Base-by-base conservation (phyloP, 352 stramenopile species). In the Phytopythium boreale region DNA sequence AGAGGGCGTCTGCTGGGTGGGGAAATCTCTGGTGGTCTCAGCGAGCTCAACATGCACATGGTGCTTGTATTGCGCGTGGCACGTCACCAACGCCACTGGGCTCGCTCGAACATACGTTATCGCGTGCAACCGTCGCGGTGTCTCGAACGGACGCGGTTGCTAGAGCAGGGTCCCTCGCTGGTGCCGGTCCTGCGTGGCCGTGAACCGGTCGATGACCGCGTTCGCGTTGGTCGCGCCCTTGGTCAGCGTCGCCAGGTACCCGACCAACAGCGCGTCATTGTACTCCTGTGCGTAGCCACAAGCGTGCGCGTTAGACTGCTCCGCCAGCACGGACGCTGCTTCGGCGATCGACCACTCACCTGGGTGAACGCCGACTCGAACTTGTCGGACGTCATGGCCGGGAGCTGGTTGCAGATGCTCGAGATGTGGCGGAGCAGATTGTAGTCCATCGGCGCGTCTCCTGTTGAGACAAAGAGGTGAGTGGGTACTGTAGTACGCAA, bases 391-490 rank as follows among this genome's bases (percentile, higher is more conserved):
- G 85, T 77, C 69, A 95, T 87, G 20, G 81, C 82, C 20, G 88
- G 88, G 15, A 96, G 73, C 56, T 94, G 81, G 64, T 95, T 91
- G 67, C 84, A 94, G 37, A 93, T 84, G 49, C 84, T 93, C 62
- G 87, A 93, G 59, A 96, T 89, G 59, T 96, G 87, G 37, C 87
- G 88, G 20, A 95, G 70, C 44, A 96, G 56, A 31, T 83, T 88
- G 60, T 93, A 80, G 58, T 96, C 80, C n/a, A 89, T 68, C 19
- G 83, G 79, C 1, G 88, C 75, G 22, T 95, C 74, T 31, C 79
- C 82, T 85, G 50, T 11, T 29, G 19, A 2, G 26, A 34, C 26
- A 26, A 22, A 27, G 14, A 37, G 22, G 19, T 1, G 12, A 1
- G 31, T 34, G 59, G 43, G 15, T 10, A 27, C 46, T 29, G 36